Evolutionary conservation across 2,329 filamentous ascomycete species (phyloP).

Genomic region (Botrytis elliptica): DNA sequence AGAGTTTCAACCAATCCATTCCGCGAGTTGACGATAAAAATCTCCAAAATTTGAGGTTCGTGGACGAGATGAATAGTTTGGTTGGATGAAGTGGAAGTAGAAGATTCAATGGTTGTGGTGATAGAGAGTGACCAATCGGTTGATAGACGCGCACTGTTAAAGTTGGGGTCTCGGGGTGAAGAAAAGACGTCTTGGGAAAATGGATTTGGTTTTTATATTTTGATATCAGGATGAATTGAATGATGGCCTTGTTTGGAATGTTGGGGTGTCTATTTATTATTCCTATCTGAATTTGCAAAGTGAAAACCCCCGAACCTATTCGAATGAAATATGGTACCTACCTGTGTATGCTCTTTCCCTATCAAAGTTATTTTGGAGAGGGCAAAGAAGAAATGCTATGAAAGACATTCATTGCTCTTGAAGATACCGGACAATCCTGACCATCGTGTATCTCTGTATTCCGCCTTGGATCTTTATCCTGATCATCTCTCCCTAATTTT

Average conservation of each 20-base stretch:
- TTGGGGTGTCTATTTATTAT: background rate
- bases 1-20: constrained; percentile 32
- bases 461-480: background rate
- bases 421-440: background rate
- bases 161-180: background rate
- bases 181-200: background rate
- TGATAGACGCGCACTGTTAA: constrained; percentile 6
- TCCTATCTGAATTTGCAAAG: background rate
- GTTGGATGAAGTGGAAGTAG: constrained; percentile 1
- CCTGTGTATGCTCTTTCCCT: background rate
- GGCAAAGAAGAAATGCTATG: background rate
- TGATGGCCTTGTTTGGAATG: background rate
- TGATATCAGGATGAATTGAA: background rate
- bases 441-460: background rate
- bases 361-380: background rate
- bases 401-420: background rate
- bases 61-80: constrained; percentile 10
- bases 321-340: background rate
- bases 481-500: background rate
- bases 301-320: background rate
- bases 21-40: constrained; percentile 21
- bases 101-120: background rate
- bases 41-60: constrained; percentile 8
- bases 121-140: constrained; percentile 9
- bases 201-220: background rate